phyloP scores from a whole-genome alignment of 257 asterid species.

The Nyctanthes arbortristis region DNA sequence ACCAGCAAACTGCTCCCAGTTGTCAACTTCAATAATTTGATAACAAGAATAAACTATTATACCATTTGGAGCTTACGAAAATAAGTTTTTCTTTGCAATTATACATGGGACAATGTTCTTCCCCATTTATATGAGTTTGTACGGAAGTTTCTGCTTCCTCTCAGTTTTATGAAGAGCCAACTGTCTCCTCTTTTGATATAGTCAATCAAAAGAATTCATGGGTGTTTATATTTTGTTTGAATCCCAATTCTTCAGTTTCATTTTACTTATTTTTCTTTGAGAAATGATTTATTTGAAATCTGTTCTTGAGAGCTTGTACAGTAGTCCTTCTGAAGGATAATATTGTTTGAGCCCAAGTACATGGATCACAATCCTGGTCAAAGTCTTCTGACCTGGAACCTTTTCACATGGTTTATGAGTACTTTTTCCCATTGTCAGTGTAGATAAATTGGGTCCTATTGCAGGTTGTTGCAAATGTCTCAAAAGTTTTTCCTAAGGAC shows the following conservation, averaged over 20 bases:
- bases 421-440: neutral
- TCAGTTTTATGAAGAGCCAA: neutral
- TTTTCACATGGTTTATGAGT: neutral
- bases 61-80: neutral
- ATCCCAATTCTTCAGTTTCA: neutral
- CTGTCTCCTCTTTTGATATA: neutral
- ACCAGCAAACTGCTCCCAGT: neutral
- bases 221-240: neutral
- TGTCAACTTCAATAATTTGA: neutral
- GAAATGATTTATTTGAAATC: neutral
- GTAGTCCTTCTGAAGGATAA: constrained; percentile 7
- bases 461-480: constrained; percentile 76
- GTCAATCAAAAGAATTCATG: neutral
- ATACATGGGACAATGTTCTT: neutral
- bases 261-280: neutral
- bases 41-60: neutral
- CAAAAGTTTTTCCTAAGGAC: constrained; percentile 89
- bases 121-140: neutral
- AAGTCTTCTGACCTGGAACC: neutral
- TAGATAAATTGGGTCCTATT: constrained; percentile 23
- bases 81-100: neutral
- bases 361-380: constrained; percentile 2
- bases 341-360: constrained; percentile 5
- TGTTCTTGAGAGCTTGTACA: constrained; percentile 20
- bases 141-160: neutral